These are phyloP conservation scores for Russula compacta DNA, from an alignment of 768 basidiomycete species.

Conservation along the genomic window DNA sequence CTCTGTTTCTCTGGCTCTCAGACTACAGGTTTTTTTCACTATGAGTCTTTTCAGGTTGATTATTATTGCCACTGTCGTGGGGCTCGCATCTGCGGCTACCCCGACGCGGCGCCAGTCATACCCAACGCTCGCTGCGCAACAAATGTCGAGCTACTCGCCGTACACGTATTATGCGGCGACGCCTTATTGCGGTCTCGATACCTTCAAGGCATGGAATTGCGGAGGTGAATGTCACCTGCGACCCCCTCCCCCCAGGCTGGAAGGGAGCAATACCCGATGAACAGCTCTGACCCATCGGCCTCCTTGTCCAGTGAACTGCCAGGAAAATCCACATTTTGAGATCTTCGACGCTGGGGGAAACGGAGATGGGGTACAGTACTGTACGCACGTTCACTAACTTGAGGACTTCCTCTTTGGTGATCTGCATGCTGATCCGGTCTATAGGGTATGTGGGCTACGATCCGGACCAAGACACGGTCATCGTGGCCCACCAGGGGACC, in stretches of 20 bases:
- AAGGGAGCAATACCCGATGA: background rate
- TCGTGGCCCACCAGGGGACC: slow-evolving; percentile 53
- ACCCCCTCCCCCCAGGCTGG: too few relatives aligned
- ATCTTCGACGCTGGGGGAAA: background rate
- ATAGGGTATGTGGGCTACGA: slow-evolving; percentile 40
- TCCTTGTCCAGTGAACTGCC: background rate
- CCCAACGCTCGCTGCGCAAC: slow-evolving; percentile 1
- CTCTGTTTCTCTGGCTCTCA: background rate
- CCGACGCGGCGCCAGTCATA: background rate
- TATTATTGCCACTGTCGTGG: background rate
- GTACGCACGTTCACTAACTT: background rate
- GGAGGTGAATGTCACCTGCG: background rate
- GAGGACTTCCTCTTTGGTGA: background rate
- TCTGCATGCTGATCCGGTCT: background rate
- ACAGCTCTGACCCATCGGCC: background rate
- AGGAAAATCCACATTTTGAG: background rate
- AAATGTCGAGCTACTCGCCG: slow-evolving; percentile 34
- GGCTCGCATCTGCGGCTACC: background rate
- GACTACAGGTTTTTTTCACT: background rate
- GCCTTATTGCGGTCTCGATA: background rate
- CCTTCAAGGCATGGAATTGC: background rate
- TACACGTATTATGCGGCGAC: background rate
- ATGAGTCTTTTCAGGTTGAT: background rate
- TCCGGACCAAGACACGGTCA: slow-evolving; percentile 37
- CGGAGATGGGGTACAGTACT: background rate